Evolutionary conservation across 441 rosid genomes (phyloP), one percentile per base, ranked within the genome.

Genomic region (Eugenia klotzschiana): DNA sequence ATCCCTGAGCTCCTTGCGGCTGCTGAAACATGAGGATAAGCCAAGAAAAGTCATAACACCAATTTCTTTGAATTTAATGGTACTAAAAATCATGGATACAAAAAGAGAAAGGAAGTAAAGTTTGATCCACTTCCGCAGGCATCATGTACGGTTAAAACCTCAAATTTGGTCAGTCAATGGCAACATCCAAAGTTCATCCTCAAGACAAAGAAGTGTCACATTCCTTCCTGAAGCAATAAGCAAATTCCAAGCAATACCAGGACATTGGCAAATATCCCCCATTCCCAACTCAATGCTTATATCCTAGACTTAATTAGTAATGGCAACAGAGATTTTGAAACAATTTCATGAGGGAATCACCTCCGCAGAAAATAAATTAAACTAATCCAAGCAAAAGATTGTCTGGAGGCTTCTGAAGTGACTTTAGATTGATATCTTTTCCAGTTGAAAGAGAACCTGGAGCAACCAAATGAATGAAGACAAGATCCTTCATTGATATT

Each of bases 1-100:
- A 80, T 84, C 88, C 93, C 93, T 89, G 82, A 95, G 89, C 79
- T 93, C 94, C 91, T 96, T 97, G 85, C 98, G 88, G 89, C 93
- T 83, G 81, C 89, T 77, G 86, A 84, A 84, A 58, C 82, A 84
- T 9, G 51, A 83, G 14, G 25, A 40, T 73, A 81, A 74, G 54
- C 5, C 43, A 46, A 40, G 37, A 79, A 18, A 3, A 27, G 82
- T 64, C 27, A 2, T 29, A 57, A 77, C 9, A 23, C 51, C 84
- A 73, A 49, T 26, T 40, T 54, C 82, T 58, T 80, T 4, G 26
- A 82, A 8, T 23, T 50, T 60, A 49, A 49, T 52, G 25, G 79
- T n/a, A 74, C 46, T 10, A 33, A 64, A n/a, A 46, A 14, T 79
- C 81, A 49, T 4, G n/a, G 7, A 64, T 18, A 64, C 46, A 64